phyloP scores from a whole-genome alignment of 2,329 filamentous ascomycete species.

The Aspergillus floridensis region DNA sequence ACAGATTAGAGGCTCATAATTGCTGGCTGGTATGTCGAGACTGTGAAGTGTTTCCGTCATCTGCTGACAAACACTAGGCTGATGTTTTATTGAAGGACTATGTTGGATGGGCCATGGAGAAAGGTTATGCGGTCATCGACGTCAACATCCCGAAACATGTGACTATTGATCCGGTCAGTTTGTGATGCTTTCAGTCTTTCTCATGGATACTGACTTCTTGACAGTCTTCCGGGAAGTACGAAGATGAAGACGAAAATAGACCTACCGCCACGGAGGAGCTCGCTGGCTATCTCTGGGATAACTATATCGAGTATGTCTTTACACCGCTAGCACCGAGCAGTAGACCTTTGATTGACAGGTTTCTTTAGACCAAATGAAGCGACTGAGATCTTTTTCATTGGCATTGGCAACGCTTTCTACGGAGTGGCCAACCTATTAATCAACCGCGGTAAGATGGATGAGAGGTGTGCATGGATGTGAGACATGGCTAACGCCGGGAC shows the following conservation, averaged over 20 bases:
- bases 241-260: constrained; percentile 51
- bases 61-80: constrained; percentile 56
- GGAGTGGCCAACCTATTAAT: constrained; percentile 79
- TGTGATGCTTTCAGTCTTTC: background rate
- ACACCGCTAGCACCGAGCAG: no score
- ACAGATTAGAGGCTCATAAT: constrained; percentile 76
- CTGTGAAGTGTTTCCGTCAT: constrained; percentile 13
- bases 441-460: constrained; percentile 60
- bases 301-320: constrained; percentile 71
- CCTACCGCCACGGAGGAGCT: constrained; percentile 65
- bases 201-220: constrained; percentile 27
- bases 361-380: constrained; percentile 57
- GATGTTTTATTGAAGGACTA: constrained; percentile 73
- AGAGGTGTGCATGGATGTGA: background rate
- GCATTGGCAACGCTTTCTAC: constrained; percentile 83
- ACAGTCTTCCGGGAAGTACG: constrained; percentile 34
- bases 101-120: constrained; percentile 75
- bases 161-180: constrained; percentile 58
- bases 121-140: constrained; percentile 82
- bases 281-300: constrained; percentile 90
- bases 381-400: constrained; percentile 78
- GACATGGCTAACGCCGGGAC: background rate
- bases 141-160: constrained; percentile 83
- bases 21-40: constrained; percentile 71
- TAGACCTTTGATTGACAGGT: background rate